Evolutionary conservation across 495 filamentous ascomycete genomes (phyloP).

Genomic region (Hypoxylon fuscum): DNA sequence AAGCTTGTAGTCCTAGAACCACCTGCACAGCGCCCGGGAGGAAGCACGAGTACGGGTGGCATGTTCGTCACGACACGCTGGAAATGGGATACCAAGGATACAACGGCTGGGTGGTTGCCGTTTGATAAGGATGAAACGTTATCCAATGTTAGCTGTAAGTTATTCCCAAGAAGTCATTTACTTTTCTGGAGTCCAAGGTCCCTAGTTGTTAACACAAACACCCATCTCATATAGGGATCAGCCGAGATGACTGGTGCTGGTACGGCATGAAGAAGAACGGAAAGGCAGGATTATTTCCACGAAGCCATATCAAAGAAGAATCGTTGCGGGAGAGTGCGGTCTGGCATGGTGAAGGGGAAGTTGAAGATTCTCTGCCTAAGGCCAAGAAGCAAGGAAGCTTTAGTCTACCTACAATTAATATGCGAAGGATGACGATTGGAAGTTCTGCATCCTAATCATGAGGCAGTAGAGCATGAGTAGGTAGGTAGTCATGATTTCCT

Average conservation of each 20-base stretch:
- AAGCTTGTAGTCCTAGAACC: slow-evolving; percentile 47
- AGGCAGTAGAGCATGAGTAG: not conserved
- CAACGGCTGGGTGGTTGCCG: slow-evolving; percentile 46
- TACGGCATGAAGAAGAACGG: slow-evolving; percentile 54
- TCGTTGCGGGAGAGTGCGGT: slow-evolving; percentile 23
- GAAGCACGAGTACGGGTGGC: slow-evolving; percentile 22
- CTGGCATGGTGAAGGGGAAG: slow-evolving; percentile 17
- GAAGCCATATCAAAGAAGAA: slow-evolving; percentile 28
- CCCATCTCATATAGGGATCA: slow-evolving; percentile 29
- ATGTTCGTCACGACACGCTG: slow-evolving; percentile 52
- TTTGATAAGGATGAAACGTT: slow-evolving; percentile 57
- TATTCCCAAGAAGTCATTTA: slow-evolving; percentile 11
- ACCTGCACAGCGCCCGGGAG: slow-evolving; percentile 35
- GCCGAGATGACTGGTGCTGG: slow-evolving; percentile 59
- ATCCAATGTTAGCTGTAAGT: slow-evolving; percentile 48
- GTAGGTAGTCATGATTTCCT: too few species aligned
- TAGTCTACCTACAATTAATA: slow-evolving; percentile 30
- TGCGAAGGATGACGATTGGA: slow-evolving; percentile 37
- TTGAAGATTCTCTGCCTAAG: slow-evolving; percentile 15
- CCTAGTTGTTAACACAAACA: slow-evolving; percentile 5
- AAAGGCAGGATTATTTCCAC: slow-evolving; percentile 54
- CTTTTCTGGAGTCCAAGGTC: too few species aligned
- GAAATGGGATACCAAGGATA: slow-evolving; percentile 49
- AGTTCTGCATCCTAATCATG: slow-evolving; percentile 25
- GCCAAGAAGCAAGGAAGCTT: slow-evolving; percentile 28